Evolutionary conservation across 495 filamentous ascomycete species (phyloP), one percentile per base, ranked within the genome.

Genomic region (Tuber indicum): DNA sequence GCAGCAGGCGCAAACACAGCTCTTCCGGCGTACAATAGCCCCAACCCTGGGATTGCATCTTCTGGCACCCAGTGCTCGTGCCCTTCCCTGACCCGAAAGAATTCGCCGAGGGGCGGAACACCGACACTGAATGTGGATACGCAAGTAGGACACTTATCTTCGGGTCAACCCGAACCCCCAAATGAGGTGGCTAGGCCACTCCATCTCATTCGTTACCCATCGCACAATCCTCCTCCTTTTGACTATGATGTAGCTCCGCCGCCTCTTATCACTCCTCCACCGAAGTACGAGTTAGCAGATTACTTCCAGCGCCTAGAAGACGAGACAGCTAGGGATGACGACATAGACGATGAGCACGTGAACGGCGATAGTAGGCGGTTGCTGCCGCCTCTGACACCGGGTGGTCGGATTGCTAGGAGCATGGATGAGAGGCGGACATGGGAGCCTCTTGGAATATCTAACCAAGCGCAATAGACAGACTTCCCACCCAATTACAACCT

Each of bases 1-100:
- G 96, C 96, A 14, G 96, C 94, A 1, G 91, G 94, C 83, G 93
- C 93, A 39, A 98, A 98, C 84, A 96, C 92, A 32, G 89, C 90
- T 43, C 89, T 99, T 21, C 96, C 96, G 1, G 92, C 92, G 32
- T 99, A 99, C 81, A 90, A 89, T 41, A 88, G 89, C 26, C 88
- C 90, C 12, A 87, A 91, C 42, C 86, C 87, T 5, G 86, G 87
- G 1, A 84, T 86, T 1, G 80, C 86, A 1, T 79, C 17, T 80
- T 79, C 73, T 80, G 80, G 41, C 84, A 81, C 42, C 82, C 85
- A 43, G 39, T 66, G 82, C 73, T 72, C 74, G 71, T 76, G 79
- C 43, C 66, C 75, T 23, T 66, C 23, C 32, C 26, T 78, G 46
- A 32, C 79, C 85, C 85, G 70, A 86, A 85, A 72, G 85, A 85